Base-by-base conservation (phyloP, 257 asterid species). In the Gardenia jasminoides region DNA sequence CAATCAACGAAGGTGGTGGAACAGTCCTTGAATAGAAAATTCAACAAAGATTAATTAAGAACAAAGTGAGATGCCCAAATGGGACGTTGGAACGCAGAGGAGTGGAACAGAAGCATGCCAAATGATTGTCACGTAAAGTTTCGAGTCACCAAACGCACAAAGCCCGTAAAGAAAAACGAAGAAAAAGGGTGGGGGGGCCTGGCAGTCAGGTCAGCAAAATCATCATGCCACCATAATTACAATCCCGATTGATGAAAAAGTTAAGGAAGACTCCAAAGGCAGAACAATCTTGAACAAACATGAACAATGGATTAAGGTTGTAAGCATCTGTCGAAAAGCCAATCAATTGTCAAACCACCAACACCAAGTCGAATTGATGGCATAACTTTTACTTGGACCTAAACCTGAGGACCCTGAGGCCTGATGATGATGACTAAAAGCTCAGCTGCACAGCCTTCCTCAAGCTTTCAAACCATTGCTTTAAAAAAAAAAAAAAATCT, bases 221-320 rank as follows among this genome's bases (percentile, higher is more conserved):
- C 75, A 65, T 10, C 61, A 10, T 75, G 59, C 13, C 33, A 26
- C 3, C 79, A 47, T 59, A 28, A 17, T 62, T 39, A 13, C 30
- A 16, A 50, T 41, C 46, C 41, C 26, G 48, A 33, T 61, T 64
- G 22, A 71, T 33, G 11, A 16, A 46, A 46, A 11, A 47, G 47
- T 76, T 43, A 62, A 28, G 31, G 73, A 47, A 48, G 80, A 67
- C 67, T 66, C 66, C 47, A 48, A 33, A 1, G 10, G n/a, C 59
- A 44, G 28, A 70, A 70, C 36, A 10, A 70, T 0, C 41, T 0
- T 30, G 28, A n/a, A 46, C 75, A 44, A 44, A 70, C 4, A n/a
- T 3, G 30, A 22, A 59, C 72, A 26, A 76, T 20, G 69, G 15
- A 31, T 79, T 79, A 73, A 61, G 82, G 79, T 65, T 65, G 79